Evolutionary conservation across 2,329 filamentous ascomycete species (phyloP).

Genomic region (Ophiocordyceps sinensis): DNA sequence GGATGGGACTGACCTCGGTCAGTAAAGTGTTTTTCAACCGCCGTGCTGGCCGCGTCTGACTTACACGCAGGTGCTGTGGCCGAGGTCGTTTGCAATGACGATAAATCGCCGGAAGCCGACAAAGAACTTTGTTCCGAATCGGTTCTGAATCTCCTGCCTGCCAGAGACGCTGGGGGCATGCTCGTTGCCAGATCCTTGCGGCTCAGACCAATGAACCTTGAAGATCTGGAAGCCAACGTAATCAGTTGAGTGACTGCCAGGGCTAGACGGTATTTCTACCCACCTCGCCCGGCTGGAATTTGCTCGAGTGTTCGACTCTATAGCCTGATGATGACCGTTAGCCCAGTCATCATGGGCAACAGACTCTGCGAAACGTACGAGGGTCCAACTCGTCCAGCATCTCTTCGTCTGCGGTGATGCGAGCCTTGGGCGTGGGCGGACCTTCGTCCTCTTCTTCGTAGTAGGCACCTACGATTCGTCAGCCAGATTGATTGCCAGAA

Average conservation of each 20-base stretch:
- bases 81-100: constrained; percentile 33
- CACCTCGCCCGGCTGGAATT: constrained; percentile 27
- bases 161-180: constrained; percentile 17
- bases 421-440: constrained; percentile 8
- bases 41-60: background rate
- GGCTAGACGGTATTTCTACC: constrained; percentile 2
- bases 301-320: constrained; percentile 20
- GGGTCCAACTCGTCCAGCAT: constrained; percentile 17
- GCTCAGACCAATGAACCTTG: constrained; percentile 41
- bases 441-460: constrained; percentile 14
- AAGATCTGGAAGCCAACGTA: constrained; percentile 27
- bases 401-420: constrained; percentile 3
- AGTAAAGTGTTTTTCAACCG: background rate
- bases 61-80: constrained; percentile 43
- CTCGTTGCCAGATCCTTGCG: constrained; percentile 23
- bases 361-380: constrained; percentile 13
- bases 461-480: constrained; percentile 3
- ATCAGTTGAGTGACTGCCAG: background rate
- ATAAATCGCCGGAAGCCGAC: constrained; percentile 40
- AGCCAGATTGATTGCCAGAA: background rate
- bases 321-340: constrained; percentile 17
- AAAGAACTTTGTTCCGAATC: constrained; percentile 25
- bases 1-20: constrained; percentile 30
- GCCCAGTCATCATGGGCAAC: background rate
- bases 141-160: constrained; percentile 18